A percentile compares a stretch with the other conserved stretches of the same genome.
Conservation (phyloP, 805 yeast genomes). For the Priceomyces melissophilus region DNA sequence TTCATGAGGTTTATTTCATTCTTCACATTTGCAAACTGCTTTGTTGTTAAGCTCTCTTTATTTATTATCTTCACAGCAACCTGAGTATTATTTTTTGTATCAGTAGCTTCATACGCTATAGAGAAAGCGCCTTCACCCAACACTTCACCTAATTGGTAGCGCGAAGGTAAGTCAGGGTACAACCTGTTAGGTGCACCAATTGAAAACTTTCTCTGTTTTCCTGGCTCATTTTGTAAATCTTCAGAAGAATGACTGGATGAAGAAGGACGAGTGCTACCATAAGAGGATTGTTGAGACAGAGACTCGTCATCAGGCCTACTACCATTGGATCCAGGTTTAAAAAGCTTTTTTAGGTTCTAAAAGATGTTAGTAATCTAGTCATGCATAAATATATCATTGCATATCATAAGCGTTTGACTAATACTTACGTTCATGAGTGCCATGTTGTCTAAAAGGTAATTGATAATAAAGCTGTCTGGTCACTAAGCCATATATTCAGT, state of each 20-base stretch:
- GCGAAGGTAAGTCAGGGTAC: slow-evolving; percentile 26
- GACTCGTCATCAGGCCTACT: slow-evolving; percentile 1
- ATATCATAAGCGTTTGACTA: neutral
- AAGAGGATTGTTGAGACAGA: slow-evolving; percentile 1
- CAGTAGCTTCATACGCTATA: slow-evolving; percentile 70
- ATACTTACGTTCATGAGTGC: slow-evolving; percentile 1
- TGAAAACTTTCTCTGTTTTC: slow-evolving; percentile 3
- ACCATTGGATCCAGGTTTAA: neutral
- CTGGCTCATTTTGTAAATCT: neutral
- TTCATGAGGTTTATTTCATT: slow-evolving; percentile 77
- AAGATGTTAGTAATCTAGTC: neutral
- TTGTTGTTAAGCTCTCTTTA: slow-evolving; percentile 51
- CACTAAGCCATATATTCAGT: too few relatives aligned
- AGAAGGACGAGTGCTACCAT: neutral
- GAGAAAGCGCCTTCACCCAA: slow-evolving; percentile 92
- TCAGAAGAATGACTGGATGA: slow-evolving; percentile 1
- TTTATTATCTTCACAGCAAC: slow-evolving; percentile 78
- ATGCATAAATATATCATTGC: neutral
- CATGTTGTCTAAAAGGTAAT: neutral
- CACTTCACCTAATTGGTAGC: slow-evolving; percentile 27
- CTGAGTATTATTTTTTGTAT: slow-evolving; percentile 34
- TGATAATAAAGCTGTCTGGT: too few relatives aligned
- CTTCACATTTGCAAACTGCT: slow-evolving; percentile 54
- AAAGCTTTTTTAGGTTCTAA: slow-evolving; percentile 1
- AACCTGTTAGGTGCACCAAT: slow-evolving; percentile 5